Conservation (phyloP, 2,329 filamentous ascomycete genomes). For the Alternaria solani region DNA sequence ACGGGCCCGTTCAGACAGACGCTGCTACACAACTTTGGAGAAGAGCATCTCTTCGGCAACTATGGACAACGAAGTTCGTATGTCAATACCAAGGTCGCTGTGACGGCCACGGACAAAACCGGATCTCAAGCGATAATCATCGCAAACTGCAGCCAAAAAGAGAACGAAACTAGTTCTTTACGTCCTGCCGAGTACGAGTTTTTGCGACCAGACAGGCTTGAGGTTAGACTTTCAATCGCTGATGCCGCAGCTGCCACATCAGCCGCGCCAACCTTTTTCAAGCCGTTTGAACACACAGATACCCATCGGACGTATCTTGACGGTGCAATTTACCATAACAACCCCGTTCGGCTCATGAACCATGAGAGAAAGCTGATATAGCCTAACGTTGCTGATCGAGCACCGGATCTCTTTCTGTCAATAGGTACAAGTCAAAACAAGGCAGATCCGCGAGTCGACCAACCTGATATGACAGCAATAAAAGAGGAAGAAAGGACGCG, state of each 20-base stretch:
- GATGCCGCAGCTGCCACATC: conserved; percentile 54
- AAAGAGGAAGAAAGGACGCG: neutral
- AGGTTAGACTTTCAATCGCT: neutral
- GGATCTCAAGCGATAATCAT: conserved; percentile 27
- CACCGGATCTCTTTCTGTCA: conserved; percentile 27
- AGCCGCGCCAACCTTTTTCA: conserved; percentile 57
- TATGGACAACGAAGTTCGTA: neutral
- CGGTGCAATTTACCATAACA: conserved; percentile 56
- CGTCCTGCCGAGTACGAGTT: neutral
- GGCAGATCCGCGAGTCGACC: neutral
- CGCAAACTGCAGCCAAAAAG: conserved; percentile 18
- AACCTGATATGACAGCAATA: neutral
- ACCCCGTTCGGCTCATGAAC: conserved; percentile 57
- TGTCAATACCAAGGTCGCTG: neutral
- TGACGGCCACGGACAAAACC: neutral
- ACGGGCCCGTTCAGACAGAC: neutral
- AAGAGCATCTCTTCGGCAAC: conserved; percentile 27
- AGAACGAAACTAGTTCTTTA: conserved; percentile 23
- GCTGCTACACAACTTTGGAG: neutral
- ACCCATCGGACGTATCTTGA: conserved; percentile 56
- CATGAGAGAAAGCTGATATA: conserved; percentile 50
- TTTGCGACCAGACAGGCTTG: neutral
- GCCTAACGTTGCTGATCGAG: conserved; percentile 25
- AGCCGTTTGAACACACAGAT: conserved; percentile 54
- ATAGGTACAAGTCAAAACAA: conserved; percentile 11